A percentile compares a stretch with the other conserved stretches of the same genome.
These are phyloP conservation scores for Gelatoporia subvermispora DNA, from an alignment of 768 basidiomycete species.

Conservation along the genomic window DNA sequence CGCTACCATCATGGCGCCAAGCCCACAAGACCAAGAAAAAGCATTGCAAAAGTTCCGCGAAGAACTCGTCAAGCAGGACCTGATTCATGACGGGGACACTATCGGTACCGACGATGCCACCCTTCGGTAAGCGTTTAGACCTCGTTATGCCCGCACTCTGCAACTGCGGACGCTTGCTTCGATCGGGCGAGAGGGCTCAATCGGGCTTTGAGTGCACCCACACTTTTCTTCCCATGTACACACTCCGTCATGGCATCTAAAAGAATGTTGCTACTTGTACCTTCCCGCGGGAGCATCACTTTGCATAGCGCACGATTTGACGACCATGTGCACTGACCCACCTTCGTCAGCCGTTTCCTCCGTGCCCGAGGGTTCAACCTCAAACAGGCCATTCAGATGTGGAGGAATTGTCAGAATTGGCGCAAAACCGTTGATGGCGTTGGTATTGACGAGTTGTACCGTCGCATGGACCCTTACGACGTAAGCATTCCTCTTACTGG, in stretches of 20 bases:
- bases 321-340: not conserved
- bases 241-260: not conserved
- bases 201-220: too few relatives aligned
- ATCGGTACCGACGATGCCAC: conserved; percentile 60
- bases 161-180: too few relatives aligned
- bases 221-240: not conserved
- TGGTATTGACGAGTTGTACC: conserved; percentile 63
- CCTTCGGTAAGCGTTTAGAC: conserved; percentile 38
- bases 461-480: conserved; percentile 62
- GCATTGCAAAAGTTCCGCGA: conserved; percentile 46
- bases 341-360: conserved; percentile 59
- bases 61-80: conserved; percentile 45
- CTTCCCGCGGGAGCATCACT: too few relatives aligned
- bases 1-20: conserved; percentile 14
- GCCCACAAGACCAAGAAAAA: conserved; percentile 28
- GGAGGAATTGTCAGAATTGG: conserved; percentile 65
- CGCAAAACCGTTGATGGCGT: conserved; percentile 55
- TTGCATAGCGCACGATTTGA: too few relatives aligned
- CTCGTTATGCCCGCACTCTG: too few relatives aligned
- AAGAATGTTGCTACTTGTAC: too few relatives aligned
- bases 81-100: conserved; percentile 46
- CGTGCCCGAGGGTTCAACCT: conserved; percentile 65
- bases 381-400: conserved; percentile 57
- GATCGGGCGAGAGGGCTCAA: too few relatives aligned
- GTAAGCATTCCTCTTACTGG: conserved; percentile 35